Evolutionary conservation across 148 eudicot species (phyloP).

Genomic region (Rhododendron simsii): DNA sequence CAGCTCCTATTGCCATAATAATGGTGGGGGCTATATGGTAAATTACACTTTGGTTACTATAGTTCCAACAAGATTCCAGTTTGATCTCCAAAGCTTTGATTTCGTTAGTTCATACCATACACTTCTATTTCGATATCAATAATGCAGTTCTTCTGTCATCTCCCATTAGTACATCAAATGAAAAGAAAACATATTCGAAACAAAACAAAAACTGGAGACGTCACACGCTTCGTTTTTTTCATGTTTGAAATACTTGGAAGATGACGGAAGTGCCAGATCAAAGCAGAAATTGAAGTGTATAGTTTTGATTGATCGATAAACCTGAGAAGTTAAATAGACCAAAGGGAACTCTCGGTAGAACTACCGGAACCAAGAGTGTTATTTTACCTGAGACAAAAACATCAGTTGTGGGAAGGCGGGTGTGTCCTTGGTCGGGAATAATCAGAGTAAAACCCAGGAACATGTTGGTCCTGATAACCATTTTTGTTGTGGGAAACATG

Average conservation of each 20-base stretch:
- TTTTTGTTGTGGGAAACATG: neutral
- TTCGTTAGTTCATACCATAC: neutral
- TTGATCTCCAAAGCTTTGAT: neutral
- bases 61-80: neutral
- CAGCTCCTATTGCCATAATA: neutral
- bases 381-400: neutral
- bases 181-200: neutral
- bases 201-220: neutral
- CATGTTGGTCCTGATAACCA: neutral
- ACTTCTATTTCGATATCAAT: neutral
- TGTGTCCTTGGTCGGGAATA: slow-evolving; percentile 18
- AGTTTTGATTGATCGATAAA: neutral
- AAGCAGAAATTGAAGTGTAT: neutral
- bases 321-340: neutral
- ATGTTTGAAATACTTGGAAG: neutral
- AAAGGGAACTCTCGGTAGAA: neutral
- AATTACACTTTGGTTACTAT: neutral
- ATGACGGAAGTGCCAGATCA: neutral
- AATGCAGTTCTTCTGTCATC: neutral
- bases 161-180: neutral
- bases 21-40: neutral
- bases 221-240: neutral
- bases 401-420: slow-evolving; percentile 17
- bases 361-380: neutral
- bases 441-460: slow-evolving; percentile 15